Conservation (phyloP, 768 basidiomycete genomes). For the Dacryopinax primogenitus region DNA sequence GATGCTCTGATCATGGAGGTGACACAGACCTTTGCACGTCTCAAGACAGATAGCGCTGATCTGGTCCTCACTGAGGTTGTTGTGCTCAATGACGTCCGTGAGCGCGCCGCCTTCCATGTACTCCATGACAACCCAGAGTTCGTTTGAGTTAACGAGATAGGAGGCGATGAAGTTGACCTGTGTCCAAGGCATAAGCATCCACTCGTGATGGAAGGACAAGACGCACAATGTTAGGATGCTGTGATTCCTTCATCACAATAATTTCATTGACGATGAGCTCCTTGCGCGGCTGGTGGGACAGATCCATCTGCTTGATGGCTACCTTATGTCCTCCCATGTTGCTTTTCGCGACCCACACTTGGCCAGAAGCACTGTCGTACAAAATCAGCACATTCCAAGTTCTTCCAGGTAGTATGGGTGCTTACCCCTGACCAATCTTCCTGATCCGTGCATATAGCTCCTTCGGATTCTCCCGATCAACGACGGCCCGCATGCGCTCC, state of each 20-base stretch:
- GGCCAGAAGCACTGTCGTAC: conserved; percentile 71
- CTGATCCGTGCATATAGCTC: conserved; percentile 88
- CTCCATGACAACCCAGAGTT: conserved; percentile 98
- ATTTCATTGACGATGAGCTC: conserved; percentile 98
- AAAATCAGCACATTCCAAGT: conserved; percentile 10
- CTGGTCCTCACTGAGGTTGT: conserved; percentile 87
- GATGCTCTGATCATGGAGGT: conserved; percentile 85
- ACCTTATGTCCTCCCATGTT: conserved; percentile 74
- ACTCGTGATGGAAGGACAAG: not conserved
- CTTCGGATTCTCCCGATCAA: conserved; percentile 77
- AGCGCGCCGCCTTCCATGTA: conserved; percentile 97
- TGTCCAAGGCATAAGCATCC: not conserved
- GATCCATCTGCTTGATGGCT: conserved; percentile 97
- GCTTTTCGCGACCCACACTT: conserved; percentile 94
- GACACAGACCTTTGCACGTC: conserved; percentile 92
- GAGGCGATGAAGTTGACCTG: conserved; percentile 75
- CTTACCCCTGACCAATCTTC: conserved; percentile 97
- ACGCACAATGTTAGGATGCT: conserved; percentile 76
- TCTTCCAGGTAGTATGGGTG: conserved; percentile 20
- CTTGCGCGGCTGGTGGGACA: conserved; percentile 87
- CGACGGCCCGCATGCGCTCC: conserved; percentile 87
- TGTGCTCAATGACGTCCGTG: conserved; percentile 96
- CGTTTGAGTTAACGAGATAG: conserved; percentile 74
- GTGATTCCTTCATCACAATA: conserved; percentile 96
- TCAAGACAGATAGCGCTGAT: conserved; percentile 84